A percentile compares a stretch with the other conserved stretches of the same genome.
Conservation (phyloP, 2,329 filamentous ascomycete species). For the Paramyrothecium sp. region DNA sequence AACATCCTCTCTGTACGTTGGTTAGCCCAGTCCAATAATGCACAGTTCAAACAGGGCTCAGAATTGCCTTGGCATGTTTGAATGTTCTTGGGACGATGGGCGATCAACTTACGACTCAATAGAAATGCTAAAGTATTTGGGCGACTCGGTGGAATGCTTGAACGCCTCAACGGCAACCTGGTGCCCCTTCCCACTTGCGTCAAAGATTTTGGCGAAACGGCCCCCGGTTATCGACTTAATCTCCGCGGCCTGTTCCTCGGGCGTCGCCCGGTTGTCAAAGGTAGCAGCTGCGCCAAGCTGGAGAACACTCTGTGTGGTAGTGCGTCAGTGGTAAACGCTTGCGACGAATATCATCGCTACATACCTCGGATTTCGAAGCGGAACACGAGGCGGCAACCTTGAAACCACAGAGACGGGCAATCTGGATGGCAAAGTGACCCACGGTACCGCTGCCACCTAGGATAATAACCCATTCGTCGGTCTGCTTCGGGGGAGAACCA, state of each 20-base stretch:
- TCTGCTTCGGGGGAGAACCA: conserved; percentile 8
- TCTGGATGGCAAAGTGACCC: conserved; percentile 31
- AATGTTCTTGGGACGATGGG: not conserved
- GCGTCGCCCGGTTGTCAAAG: conserved; percentile 24
- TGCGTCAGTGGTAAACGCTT: not conserved
- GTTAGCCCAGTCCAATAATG: not conserved
- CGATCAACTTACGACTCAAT: conserved; percentile 28
- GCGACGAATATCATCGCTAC: not conserved
- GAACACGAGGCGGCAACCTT: conserved; percentile 36
- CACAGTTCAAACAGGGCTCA: not conserved
- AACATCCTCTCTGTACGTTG: conserved; percentile 17
- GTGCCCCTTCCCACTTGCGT: conserved; percentile 25
- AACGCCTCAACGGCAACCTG: conserved; percentile 29
- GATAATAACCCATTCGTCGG: conserved; percentile 34
- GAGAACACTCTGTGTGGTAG: conserved; percentile 17
- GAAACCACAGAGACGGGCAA: conserved; percentile 31
- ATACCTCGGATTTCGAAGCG: conserved; percentile 21
- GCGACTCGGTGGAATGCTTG: conserved; percentile 13
- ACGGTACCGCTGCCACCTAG: conserved; percentile 32
- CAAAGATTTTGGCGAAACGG: conserved; percentile 29
- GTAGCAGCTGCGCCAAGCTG: conserved; percentile 27
- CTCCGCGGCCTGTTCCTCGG: conserved; percentile 26
- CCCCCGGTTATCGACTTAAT: conserved; percentile 29
- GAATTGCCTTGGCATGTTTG: not conserved
- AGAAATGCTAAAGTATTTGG: conserved; percentile 29